A percentile compares a stretch with the other conserved stretches of the same genome.
These are phyloP conservation scores for Xylariaceae sp. DNA, from an alignment of 2,329 filamentous ascomycete genomes.

Conservation along the genomic window DNA sequence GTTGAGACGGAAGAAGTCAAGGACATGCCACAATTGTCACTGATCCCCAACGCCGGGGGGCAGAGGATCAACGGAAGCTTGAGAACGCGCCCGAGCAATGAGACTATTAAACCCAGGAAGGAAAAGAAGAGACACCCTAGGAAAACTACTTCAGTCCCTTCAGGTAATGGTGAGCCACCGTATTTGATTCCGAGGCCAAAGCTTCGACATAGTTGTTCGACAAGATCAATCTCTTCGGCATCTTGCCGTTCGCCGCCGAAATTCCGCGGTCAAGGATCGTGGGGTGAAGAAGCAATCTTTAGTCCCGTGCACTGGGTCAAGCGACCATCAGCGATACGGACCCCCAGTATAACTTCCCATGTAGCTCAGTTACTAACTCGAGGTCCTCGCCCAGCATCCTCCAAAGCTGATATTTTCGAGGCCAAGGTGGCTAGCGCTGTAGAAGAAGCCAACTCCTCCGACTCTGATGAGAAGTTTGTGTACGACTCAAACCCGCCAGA, in stretches of 20 bases:
- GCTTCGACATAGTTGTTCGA: slow-evolving; percentile 41
- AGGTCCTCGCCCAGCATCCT: slow-evolving; percentile 60
- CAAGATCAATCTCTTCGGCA: slow-evolving; percentile 35
- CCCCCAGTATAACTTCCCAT: slow-evolving; percentile 35
- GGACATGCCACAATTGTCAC: slow-evolving; percentile 78
- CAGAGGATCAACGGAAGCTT: slow-evolving; percentile 68
- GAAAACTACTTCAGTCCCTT: slow-evolving; percentile 67
- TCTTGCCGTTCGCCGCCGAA: slow-evolving; percentile 36
- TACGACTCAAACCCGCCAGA: slow-evolving; percentile 96
- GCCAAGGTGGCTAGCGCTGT: slow-evolving; percentile 94
- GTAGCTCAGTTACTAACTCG: slow-evolving; percentile 45
- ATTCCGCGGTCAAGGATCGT: slow-evolving; percentile 35
- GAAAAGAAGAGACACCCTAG: slow-evolving; percentile 77
- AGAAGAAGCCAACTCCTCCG: slow-evolving; percentile 91
- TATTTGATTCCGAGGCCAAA: slow-evolving; percentile 30
- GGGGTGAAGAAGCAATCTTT: slow-evolving; percentile 28
- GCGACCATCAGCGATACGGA: slow-evolving; percentile 25
- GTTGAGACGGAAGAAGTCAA: slow-evolving; percentile 96
- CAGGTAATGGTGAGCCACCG: slow-evolving; percentile 65
- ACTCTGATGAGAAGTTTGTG: slow-evolving; percentile 97
- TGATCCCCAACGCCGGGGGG: slow-evolving; percentile 61
- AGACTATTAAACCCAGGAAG: slow-evolving; percentile 92
- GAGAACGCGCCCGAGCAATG: slow-evolving; percentile 82
- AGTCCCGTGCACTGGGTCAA: slow-evolving; percentile 24
- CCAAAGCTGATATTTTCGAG: slow-evolving; percentile 97